phyloP scores from a whole-genome alignment of 306 rosid genomes.

The Rosa chinensis region DNA sequence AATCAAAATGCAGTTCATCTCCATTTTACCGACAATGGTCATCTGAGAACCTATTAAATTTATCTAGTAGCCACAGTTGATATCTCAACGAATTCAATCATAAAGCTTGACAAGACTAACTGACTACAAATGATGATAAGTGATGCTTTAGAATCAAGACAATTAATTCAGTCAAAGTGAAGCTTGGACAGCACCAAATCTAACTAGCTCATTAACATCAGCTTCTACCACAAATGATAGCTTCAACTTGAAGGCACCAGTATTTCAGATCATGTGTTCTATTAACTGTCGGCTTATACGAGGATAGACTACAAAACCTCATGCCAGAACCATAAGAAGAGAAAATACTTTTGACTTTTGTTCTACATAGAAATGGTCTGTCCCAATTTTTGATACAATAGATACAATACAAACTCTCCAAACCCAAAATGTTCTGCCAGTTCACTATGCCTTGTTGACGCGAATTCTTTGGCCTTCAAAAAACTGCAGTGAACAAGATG shows the following conservation, averaged over 20 bases:
- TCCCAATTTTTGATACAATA: constrained; percentile 16
- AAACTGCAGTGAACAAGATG: constrained; percentile 49
- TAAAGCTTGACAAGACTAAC: not conserved
- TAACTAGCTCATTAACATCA: not conserved
- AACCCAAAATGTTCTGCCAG: constrained; percentile 9
- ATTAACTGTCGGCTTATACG: not conserved
- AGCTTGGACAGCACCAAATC: not conserved
- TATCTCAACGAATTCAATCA: not conserved
- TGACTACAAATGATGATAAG: not conserved
- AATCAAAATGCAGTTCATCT: not conserved
- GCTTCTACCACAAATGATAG: not conserved
- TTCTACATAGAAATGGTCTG: not conserved
- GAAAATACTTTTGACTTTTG: not conserved
- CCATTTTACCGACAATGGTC: too few relatives aligned
- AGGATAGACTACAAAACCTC: not conserved
- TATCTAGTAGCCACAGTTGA: not conserved
- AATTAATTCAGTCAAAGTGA: not conserved
- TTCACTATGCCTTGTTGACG: constrained; percentile 74
- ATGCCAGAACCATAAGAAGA: not conserved
- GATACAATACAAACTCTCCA: constrained; percentile 28
- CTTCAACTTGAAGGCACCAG: not conserved
- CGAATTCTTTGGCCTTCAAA: constrained; percentile 83
- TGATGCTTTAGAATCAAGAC: not conserved
- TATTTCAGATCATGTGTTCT: not conserved
- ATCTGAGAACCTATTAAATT: not conserved